Percentiles rank a stretch among this genome's conserved stretches.
Conservation (phyloP, 2,329 filamentous ascomycete genomes). For the Hortaea sp. region DNA sequence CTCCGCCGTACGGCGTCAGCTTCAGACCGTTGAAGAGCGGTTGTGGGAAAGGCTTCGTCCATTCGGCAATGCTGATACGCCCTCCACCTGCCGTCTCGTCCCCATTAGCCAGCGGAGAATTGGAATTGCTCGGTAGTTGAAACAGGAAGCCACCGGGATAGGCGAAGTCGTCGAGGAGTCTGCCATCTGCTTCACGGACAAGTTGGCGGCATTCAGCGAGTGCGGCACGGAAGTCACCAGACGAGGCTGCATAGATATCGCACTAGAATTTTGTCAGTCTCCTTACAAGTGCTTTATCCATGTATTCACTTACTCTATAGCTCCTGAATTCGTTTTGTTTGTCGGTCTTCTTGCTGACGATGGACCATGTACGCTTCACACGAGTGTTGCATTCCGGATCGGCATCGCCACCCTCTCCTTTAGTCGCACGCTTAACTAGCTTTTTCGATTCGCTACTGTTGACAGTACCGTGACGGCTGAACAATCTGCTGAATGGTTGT, state of each 20-base stretch:
- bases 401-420: background rate
- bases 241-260: constrained; percentile 9
- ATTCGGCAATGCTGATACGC: constrained; percentile 6
- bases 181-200: constrained; percentile 9
- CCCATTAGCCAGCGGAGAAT: constrained; percentile 3
- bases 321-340: background rate
- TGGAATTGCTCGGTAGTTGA: background rate
- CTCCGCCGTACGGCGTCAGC: constrained; percentile 3
- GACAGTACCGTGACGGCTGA: background rate
- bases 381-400: background rate
- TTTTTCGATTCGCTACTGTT: background rate
- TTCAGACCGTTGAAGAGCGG: constrained; percentile 9
- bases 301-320: background rate
- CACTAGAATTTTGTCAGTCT: constrained; percentile 3
- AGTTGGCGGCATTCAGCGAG: constrained; percentile 8
- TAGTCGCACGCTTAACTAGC: constrained; percentile 2
- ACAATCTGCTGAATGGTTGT: background rate
- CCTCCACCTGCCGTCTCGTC: constrained; percentile 4
- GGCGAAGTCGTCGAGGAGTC: constrained; percentile 6
- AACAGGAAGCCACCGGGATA: constrained; percentile 15
- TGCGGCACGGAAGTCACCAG: constrained; percentile 6
- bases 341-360: background rate
- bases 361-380: background rate
- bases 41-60: constrained; percentile 4
- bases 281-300: background rate